Percentiles rank a stretch among this genome's conserved stretches.
Conservation (phyloP, 176 grass and related monocot species). For the Chrysopogon serrulatus region DNA sequence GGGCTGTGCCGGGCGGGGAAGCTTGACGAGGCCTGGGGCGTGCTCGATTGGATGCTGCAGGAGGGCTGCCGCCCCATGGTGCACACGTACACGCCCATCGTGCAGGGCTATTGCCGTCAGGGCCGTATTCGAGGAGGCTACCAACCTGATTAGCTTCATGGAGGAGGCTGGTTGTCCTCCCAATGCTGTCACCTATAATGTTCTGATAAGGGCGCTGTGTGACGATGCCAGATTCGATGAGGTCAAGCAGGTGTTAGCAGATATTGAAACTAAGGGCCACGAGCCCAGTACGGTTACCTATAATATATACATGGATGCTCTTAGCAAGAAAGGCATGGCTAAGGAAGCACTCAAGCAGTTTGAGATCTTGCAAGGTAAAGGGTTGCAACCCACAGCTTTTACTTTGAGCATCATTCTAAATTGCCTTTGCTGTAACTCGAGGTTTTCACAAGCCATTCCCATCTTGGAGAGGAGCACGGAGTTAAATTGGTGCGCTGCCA, state of each 20-base stretch:
- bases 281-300: conserved; percentile 61
- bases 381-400: conserved; percentile 49
- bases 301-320: conserved; percentile 79
- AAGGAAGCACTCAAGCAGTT: conserved; percentile 52
- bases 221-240: conserved; percentile 48
- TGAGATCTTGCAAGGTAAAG: conserved; percentile 55
- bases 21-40: conserved; percentile 53
- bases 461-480: conserved; percentile 45
- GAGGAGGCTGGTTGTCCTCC: conserved; percentile 47
- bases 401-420: conserved; percentile 76
- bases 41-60: conserved; percentile 71
- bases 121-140: conserved; percentile 71
- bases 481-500: conserved; percentile 37
- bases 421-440: conserved; percentile 52
- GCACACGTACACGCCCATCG: conserved; percentile 70
- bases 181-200: conserved; percentile 67
- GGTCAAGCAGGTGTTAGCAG: conserved; percentile 41
- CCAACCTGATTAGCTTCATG: conserved; percentile 58
- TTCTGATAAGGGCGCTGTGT: conserved; percentile 68
- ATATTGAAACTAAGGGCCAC: conserved; percentile 45
- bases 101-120: conserved; percentile 61
- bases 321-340: conserved; percentile 53
- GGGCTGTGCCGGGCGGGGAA: conserved; percentile 55
- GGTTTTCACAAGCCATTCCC: conserved; percentile 46
- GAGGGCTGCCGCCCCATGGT: conserved; percentile 43